Conservation (phyloP, 2,329 filamentous ascomycete species). For the Botrytis sinoallii region DNA sequence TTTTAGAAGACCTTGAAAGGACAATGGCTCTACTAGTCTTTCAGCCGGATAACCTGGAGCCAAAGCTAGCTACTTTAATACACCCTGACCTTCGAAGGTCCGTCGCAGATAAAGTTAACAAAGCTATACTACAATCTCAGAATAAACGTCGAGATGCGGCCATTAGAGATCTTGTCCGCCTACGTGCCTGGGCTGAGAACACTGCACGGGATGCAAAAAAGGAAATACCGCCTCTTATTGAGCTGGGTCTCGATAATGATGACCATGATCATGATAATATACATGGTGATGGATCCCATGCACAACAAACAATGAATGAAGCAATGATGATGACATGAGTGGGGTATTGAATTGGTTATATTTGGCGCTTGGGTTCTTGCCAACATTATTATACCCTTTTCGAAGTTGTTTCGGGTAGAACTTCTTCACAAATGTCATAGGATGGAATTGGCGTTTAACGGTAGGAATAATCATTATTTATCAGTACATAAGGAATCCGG, state of each 20-base stretch:
- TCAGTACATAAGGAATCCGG: neutral
- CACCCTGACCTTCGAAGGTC: slow-evolving; percentile 75
- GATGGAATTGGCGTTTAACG: neutral
- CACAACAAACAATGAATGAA: slow-evolving; percentile 21
- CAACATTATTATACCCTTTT: slow-evolving; percentile 15
- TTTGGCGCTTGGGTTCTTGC: slow-evolving; percentile 3
- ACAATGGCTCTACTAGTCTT: slow-evolving; percentile 94
- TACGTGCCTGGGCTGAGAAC: slow-evolving; percentile 79
- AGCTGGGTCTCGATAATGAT: slow-evolving; percentile 35
- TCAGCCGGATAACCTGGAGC: slow-evolving; percentile 72
- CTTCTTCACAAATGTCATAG: neutral
- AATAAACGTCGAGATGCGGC: slow-evolving; percentile 74
- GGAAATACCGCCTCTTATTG: slow-evolving; percentile 35
- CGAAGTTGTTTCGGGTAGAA: slow-evolving; percentile 8
- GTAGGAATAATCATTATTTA: neutral
- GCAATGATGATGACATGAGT: slow-evolving; percentile 35
- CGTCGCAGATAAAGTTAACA: slow-evolving; percentile 87
- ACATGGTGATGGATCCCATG: slow-evolving; percentile 32
- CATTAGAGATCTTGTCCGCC: slow-evolving; percentile 74
- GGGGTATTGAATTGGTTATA: neutral
- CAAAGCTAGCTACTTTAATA: slow-evolving; percentile 71
- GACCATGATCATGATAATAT: slow-evolving; percentile 29
- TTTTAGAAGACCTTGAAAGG: slow-evolving; percentile 81
- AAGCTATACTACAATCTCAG: slow-evolving; percentile 75
- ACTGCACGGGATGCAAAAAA: slow-evolving; percentile 37